Evolutionary conservation across 495 filamentous ascomycete genomes (phyloP), one percentile per base, ranked within the genome.

Genomic region (Acidiella bohemica): DNA sequence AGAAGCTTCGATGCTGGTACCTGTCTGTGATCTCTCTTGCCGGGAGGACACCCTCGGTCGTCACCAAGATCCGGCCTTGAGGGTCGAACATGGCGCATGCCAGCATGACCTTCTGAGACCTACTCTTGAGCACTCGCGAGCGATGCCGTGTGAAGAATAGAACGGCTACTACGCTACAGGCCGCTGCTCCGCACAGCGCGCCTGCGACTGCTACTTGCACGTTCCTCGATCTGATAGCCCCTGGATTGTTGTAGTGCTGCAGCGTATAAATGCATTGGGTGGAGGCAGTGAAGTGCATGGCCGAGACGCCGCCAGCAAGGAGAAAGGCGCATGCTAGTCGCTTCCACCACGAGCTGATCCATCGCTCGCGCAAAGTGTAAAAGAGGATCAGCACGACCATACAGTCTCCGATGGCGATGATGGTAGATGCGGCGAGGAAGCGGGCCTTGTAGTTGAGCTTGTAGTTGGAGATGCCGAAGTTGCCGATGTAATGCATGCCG

Each of bases 401-500:
- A 34, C 73, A 82, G 2, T 80, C 80, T 27, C 71, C 64, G 3
- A 80, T 64, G 12, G 85, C 83, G 45, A 92, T 82, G 25, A 80
- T 46, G 14, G 70, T 68, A 4, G 87, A 73, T 1, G 75, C 84
- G 6, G 75, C 58, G n/a, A 93, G 68, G 51, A 74, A 71, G 4
- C 54, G 58, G 9, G 59, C 47, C 6, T 47, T 23, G 44, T 88
- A 86, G 9, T 53, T 46, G 49, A 76, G 73, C 5, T 50, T 47
- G 53, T 93, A 94, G 56, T 93, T 90, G 11, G 65, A 62, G 48
- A 90, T 86, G 24, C 85, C 82, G 10, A 78, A 68, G 52, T 92
- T 82, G 19, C 84, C 84, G 31, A 92, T 62, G 49, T 93, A 94
- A 55, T 93, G 83, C 87, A 93, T 93, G 4, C 78, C 87, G 39